A percentile compares a stretch with the other conserved stretches of the same genome.
Evolutionary conservation across 768 basidiomycete species (phyloP).

Genomic region (Suillus hirtellus): DNA sequence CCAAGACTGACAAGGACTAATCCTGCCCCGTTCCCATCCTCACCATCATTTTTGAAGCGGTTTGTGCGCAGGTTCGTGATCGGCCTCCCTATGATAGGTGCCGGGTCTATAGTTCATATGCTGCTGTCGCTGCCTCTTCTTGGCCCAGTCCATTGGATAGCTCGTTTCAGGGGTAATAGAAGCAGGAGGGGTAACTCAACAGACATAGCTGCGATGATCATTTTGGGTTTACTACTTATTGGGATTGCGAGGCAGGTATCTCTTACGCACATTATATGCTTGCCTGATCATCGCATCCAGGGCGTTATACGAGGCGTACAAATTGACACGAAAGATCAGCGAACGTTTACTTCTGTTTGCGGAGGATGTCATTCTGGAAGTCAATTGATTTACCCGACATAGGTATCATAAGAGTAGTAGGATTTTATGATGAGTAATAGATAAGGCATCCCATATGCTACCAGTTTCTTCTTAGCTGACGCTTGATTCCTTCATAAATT

Average conservation of each 20-base stretch:
- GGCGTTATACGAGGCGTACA: conserved; percentile 70
- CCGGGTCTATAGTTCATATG: conserved; percentile 74
- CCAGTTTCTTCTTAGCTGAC: conserved; percentile 72
- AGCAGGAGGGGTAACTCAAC: conserved; percentile 53
- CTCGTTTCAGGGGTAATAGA: conserved; percentile 60
- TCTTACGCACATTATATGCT: conserved; percentile 11
- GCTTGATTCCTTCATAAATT: conserved; percentile 69
- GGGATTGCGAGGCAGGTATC: conserved; percentile 60
- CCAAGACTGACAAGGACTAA: conserved; percentile 12
- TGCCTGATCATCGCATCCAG: conserved; percentile 37
- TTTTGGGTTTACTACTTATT: conserved; percentile 57
- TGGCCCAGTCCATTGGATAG: conserved; percentile 69
- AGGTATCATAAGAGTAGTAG: background rate
- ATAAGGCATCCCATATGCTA: conserved; percentile 29
- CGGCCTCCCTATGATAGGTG: conserved; percentile 77
- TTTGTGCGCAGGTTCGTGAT: conserved; percentile 73
- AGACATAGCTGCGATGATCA: conserved; percentile 66
- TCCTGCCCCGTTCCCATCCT: conserved; percentile 25
- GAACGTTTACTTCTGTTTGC: conserved; percentile 66
- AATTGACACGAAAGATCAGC: conserved; percentile 56
- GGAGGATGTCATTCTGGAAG: conserved; percentile 81
- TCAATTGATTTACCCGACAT: conserved; percentile 40
- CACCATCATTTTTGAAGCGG: conserved; percentile 50
- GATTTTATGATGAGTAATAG: conserved; percentile 1
- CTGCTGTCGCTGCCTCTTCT: conserved; percentile 63